phyloP scores from a whole-genome alignment of 2,329 filamentous ascomycete species.

The Talaromyces sp. region DNA sequence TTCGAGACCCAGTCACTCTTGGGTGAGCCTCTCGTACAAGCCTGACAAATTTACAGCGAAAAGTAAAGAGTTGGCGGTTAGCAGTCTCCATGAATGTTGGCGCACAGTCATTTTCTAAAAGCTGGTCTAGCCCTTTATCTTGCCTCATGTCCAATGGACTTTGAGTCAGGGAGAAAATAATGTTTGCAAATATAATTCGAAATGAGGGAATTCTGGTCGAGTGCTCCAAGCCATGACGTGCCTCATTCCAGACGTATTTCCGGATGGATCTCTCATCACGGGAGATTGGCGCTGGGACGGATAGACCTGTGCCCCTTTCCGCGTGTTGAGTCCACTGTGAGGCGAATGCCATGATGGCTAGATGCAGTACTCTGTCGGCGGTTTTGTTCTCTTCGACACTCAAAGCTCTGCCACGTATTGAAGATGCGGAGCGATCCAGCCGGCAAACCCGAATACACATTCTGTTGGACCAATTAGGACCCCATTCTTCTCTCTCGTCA shows the following conservation, averaged over 20 bases:
- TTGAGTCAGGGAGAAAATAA: slow-evolving; percentile 48
- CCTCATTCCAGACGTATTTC: slow-evolving; percentile 43
- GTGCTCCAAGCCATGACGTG: slow-evolving; percentile 37
- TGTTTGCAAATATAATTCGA: slow-evolving; percentile 44
- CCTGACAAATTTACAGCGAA: slow-evolving; percentile 24
- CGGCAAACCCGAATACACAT: slow-evolving; percentile 45
- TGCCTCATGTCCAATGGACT: slow-evolving; percentile 30
- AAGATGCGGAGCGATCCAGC: slow-evolving; percentile 38
- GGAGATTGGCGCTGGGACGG: slow-evolving; percentile 25
- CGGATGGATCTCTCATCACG: slow-evolving; percentile 35
- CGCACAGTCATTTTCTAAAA: slow-evolving; percentile 27
- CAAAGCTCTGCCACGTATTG: slow-evolving; percentile 36
- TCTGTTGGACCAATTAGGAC: slow-evolving; percentile 41
- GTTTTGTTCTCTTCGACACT: slow-evolving; percentile 37
- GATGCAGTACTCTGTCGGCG: slow-evolving; percentile 40
- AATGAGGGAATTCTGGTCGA: slow-evolving; percentile 45
- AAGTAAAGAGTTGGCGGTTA: slow-evolving; percentile 37
- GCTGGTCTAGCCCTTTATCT: slow-evolving; percentile 18
- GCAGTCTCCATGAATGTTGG: slow-evolving; percentile 41
- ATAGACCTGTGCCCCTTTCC: slow-evolving; percentile 16
- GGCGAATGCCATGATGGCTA: slow-evolving; percentile 45
- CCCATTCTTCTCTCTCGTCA: slow-evolving; percentile 30
- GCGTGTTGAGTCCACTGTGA: slow-evolving; percentile 39
- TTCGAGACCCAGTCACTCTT: neutral
- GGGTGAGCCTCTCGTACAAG: slow-evolving; percentile 19